Conservation (phyloP, 352 stramenopile genomes). For the Globisporangium cederbergense region DNA sequence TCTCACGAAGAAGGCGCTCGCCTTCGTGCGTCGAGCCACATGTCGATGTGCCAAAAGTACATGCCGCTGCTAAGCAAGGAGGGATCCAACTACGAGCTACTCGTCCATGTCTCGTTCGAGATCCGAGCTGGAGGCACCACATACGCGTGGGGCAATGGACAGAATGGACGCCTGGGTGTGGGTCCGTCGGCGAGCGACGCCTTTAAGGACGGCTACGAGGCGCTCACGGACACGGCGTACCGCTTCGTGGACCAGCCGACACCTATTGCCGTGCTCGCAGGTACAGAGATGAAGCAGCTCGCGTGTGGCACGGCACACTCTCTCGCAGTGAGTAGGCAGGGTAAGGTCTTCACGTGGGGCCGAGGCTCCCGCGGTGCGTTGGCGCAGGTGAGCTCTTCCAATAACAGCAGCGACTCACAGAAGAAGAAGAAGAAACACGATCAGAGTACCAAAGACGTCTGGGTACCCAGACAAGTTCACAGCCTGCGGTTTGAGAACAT, state of each 20-base stretch:
- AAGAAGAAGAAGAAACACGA: constrained; percentile 8
- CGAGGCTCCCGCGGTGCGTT: constrained; percentile 45
- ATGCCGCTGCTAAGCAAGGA: constrained; percentile 30
- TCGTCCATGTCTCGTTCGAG: constrained; percentile 43
- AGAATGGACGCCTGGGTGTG: constrained; percentile 56
- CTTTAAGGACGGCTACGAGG: constrained; percentile 68
- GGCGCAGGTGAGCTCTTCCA: constrained; percentile 19
- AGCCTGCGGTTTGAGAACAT: constrained; percentile 53
- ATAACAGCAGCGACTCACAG: not conserved
- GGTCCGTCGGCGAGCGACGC: constrained; percentile 20
- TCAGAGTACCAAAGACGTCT: constrained; percentile 26
- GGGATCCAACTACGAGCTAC: constrained; percentile 31
- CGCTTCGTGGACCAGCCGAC: constrained; percentile 45
- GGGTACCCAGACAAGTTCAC: constrained; percentile 36
- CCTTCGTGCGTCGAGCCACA: constrained; percentile 25
- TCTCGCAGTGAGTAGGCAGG: constrained; percentile 42
- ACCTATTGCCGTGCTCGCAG: constrained; percentile 37
- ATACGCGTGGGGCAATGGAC: constrained; percentile 61
- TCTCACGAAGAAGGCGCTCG: constrained; percentile 23
- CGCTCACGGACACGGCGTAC: constrained; percentile 63
- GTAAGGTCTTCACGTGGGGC: constrained; percentile 63
- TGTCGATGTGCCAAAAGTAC: constrained; percentile 19
- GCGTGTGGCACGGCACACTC: constrained; percentile 48
- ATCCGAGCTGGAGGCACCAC: constrained; percentile 46
- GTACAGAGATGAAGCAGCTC: constrained; percentile 47